Percentiles rank a stretch among this genome's conserved stretches.
Conservation (phyloP, 225 moss, liverwort and hornwort genomes). For the Takakia lepidozioides region DNA sequence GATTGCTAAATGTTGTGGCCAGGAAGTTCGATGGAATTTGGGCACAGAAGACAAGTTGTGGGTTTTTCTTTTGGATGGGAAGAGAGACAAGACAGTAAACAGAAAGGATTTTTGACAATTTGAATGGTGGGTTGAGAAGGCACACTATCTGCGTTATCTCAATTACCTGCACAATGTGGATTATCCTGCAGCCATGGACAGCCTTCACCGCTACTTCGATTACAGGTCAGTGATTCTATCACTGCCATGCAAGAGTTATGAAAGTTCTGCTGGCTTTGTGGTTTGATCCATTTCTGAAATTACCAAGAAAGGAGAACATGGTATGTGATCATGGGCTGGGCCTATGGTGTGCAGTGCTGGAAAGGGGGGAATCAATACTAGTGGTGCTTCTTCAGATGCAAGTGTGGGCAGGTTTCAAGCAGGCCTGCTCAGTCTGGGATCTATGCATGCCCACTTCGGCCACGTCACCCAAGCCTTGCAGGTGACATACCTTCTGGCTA, state of each 20-base stretch:
- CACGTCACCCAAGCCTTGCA: conserved; percentile 71
- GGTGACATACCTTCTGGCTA: conserved; percentile 3
- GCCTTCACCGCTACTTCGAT: conserved; percentile 82
- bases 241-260: background rate
- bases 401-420: conserved; percentile 86
- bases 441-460: conserved; percentile 90
- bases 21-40: too few species aligned
- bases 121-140: conserved; percentile 7
- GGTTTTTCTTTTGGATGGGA: background rate
- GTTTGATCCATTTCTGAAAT: too few species aligned
- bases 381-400: conserved; percentile 50
- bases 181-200: conserved; percentile 90
- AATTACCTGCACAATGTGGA: conserved; percentile 69
- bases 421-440: conserved; percentile 76
- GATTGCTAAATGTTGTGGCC: too few species aligned
- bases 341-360: conserved; percentile 35
- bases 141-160: conserved; percentile 78
- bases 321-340: too few species aligned
- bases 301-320: too few species aligned
- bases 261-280: too few species aligned
- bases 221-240: conserved; percentile 21
- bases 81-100: background rate
- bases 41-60: background rate
- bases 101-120: too few species aligned
- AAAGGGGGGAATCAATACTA: conserved; percentile 50